Evolutionary conservation across 169 alveolate species (phyloP), one percentile per base, ranked within the genome.

Genomic region (Plasmodium gonderi): DNA sequence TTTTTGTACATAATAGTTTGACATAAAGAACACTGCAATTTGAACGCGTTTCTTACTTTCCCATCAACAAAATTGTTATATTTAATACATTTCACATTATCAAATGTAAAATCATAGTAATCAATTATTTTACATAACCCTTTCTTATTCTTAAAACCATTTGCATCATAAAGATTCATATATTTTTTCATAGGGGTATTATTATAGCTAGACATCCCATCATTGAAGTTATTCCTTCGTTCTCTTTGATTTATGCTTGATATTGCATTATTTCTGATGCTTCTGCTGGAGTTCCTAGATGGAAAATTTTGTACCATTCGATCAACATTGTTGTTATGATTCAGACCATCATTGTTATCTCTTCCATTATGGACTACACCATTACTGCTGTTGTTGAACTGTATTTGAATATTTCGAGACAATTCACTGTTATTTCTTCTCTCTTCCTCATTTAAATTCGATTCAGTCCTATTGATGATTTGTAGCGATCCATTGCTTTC

Each of bases 31-130:
- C 94, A 90, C 14, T 78, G 90, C 51, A 90, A 78, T 67, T 90
- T 90, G 31, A 90, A 90, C 2, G 60, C 36, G 14, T 90, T 90
- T 90, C 76, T 90, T 14, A 78, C 51, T 77, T 90, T 90, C 0
- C 74, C n/a, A 45, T 90, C 74, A 14, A 90, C 94, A 65, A 64
- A 90, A 47, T 67, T 64, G 51, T 90, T 90, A 29, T 47, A 90
- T 33, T 77, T 78, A 33, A 90, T 54, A 14, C 44, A 42, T 72
- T 90, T 64, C 40, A 17, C 47, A 42, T 90, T 76, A n/a, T 77
- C 76, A 90, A 90, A 90, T 60, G 90, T 77, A 54, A 90, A 90
- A 90, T 90, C 94, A 78, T 45, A 90, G 72, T 26, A 78, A 44
- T 78, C 94, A 11, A 90, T 49, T 85, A 67, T 85, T 68, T 68